Base-by-base conservation (phyloP, 331 rosid genomes). In the Cydonia oblonga region DNA sequence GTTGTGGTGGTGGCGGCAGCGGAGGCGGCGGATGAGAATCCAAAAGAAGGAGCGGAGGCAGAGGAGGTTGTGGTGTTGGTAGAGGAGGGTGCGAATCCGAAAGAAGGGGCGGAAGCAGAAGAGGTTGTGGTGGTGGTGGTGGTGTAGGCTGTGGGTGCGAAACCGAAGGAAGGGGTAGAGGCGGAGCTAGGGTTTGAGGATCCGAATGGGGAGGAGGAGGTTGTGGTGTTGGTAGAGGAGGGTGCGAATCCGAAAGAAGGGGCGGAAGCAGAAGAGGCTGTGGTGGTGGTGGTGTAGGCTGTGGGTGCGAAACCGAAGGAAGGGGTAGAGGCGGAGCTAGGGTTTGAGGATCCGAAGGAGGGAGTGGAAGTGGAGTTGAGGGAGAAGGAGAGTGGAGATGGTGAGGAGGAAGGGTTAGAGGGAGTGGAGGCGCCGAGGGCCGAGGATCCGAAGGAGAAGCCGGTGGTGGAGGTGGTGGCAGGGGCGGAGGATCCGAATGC, bases 391-490 rank as follows among this genome's bases (percentile, higher is more conserved):
- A 24, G 29, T 7, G 75, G 23, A 2, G 81, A 70, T 11, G 80
- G 64, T 51, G 81, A 72, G 5, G 82, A 71, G 15, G 54, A 2
- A 33, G 83, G 23, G 64, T 66, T 71, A 2, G 76, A 7, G 15
- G 71, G 10, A 14, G 81, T 60, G 13, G 84, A 29, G 0, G 85
- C 62, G 19, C 54, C 60, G 79, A 66, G 29, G 19, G 79, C 18
- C 18, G 79, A 72, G 25, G 90, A 66, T 79, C 88, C 87, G 64
- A 74, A 59, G 15, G 77, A 3, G 71, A 67, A 73, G 9, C 51
- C 77, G 49, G 71, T 5, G 20, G 82, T 11, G 77, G 81, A 20
- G 70, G 84, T 4, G 23, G 79, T 19, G 77, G 78, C 25, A 32
- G 38, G 38, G 1, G 49, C 5, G 2, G 49, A 42, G 2, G 10